A percentile compares a stretch with the other conserved stretches of the same genome.
phyloP scores from a whole-genome alignment of 345 rosid species.

The Euphorbia peplus region DNA sequence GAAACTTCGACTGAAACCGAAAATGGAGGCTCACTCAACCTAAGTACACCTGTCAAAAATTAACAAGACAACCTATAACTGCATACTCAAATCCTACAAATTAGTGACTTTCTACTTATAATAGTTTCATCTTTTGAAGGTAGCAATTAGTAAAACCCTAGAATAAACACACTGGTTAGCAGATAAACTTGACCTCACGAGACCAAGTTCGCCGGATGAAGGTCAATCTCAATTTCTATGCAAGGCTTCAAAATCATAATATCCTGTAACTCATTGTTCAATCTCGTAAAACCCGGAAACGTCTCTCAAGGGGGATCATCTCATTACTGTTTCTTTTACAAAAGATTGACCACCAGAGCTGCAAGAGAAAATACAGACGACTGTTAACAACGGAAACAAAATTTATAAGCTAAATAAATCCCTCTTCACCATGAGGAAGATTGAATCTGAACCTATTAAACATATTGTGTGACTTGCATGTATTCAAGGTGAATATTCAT shows the following conservation, averaged over 20 bases:
- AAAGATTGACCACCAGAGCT: conserved; percentile 85
- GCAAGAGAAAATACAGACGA: conserved; percentile 28
- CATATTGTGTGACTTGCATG: conserved; percentile 45
- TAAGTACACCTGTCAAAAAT: too few species aligned
- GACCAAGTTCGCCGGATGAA: background rate
- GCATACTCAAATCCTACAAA: too few species aligned
- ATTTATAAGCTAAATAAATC: conserved; percentile 12
- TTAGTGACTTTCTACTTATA: too few species aligned
- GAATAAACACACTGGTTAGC: background rate
- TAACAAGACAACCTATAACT: too few species aligned
- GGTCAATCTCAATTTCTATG: background rate
- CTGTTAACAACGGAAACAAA: background rate
- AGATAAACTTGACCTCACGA: background rate
- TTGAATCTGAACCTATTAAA: conserved; percentile 6
- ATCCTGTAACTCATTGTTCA: background rate
- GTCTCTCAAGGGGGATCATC: conserved; percentile 6
- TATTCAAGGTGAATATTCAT: conserved; percentile 94
- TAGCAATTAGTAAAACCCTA: background rate
- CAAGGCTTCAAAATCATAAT: background rate
- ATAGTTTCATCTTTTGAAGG: background rate
- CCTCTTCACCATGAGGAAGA: conserved; percentile 6
- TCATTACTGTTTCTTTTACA: conserved; percentile 74
- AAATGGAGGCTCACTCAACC: too few species aligned
- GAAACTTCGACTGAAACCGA: too few species aligned
- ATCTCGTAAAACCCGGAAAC: background rate